These are phyloP conservation scores for Lasiodiplodia citricola DNA, from an alignment of 2,329 filamentous ascomycete genomes.

Conservation along the genomic window DNA sequence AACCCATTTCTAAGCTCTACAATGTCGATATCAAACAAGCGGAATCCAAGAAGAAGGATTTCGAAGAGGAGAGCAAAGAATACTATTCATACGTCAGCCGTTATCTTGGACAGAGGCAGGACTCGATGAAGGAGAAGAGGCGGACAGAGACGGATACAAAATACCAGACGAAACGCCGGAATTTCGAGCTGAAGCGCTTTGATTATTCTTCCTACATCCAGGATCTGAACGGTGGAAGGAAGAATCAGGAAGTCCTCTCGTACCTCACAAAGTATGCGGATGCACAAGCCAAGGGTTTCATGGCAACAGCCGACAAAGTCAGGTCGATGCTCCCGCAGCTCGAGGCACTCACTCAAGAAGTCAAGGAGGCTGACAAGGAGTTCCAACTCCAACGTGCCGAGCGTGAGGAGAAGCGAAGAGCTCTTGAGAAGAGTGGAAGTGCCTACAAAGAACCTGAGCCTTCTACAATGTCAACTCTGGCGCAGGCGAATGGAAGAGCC, in stretches of 20 bases:
- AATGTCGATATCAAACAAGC: slow-evolving; percentile 97
- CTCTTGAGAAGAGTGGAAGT: slow-evolving; percentile 83
- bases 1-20: slow-evolving; percentile 90
- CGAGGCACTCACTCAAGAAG: slow-evolving; percentile 84
- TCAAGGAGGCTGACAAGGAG: slow-evolving; percentile 93
- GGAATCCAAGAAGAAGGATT: slow-evolving; percentile 94
- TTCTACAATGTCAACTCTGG: slow-evolving; percentile 31
- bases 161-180: slow-evolving; percentile 90
- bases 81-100: slow-evolving; percentile 95
- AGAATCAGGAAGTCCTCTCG: slow-evolving; percentile 95
- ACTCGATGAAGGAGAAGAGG: slow-evolving; percentile 97
- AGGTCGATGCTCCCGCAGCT: slow-evolving; percentile 86
- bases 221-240: slow-evolving; percentile 97
- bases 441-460: slow-evolving; percentile 40
- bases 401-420: slow-evolving; percentile 88
- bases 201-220: slow-evolving; percentile 99
- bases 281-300: slow-evolving; percentile 81
- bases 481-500: slow-evolving; percentile 32
- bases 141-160: slow-evolving; percentile 93
- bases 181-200: slow-evolving; percentile 96
- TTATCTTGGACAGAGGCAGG: slow-evolving; percentile 94
- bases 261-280: slow-evolving; percentile 94
- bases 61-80: slow-evolving; percentile 98
- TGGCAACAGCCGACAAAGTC: slow-evolving; percentile 83
- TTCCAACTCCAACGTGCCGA: slow-evolving; percentile 96